Base-by-base conservation (phyloP, 116 monocot genomes). In the Zostera marina region DNA sequence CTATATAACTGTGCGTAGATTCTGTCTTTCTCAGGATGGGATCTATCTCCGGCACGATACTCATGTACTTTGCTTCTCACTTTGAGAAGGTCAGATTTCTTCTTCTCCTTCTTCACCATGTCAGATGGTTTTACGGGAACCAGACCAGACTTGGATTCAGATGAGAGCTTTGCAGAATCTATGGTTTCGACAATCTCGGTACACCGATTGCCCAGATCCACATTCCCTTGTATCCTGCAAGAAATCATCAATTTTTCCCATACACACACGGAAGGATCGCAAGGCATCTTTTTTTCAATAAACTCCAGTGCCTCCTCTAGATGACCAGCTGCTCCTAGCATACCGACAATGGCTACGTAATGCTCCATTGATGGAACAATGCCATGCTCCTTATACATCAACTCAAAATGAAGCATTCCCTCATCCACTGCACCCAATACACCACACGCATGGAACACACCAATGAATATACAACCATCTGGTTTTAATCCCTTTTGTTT, bases 171-270 rank as follows among this genome's bases (percentile, higher is more conserved):
- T 0, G 76, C 75, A 5, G 86, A 49, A 40, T 89, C 83, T 17
- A 90, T 56, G 4, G 32, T 48, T 38, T 80, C 78, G 58, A 98
- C 66, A 54, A 85, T 80, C 24, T 70, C 70, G 16, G 66, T 76
- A 64, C 96, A 90, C 21, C 70, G 82, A 72, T 82, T 71, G 20
- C 86, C 85, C 38, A 98, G 85, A 22, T 83, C 80, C 15, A 53
- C 39, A 60, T 83, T 59, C 7, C 96, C 90, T 66, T 89, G 82
- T 52, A 75, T 41, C 59, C 82, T 71, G 67, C 78, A 84, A 60
- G 76, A 68, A 47, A 76, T 80, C 90, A 90, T 88, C 62, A 98
- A 62, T 13, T 66, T 71, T 67, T 89, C 89, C 96, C 96, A 98
- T 43, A 85, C 70, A 77, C 75, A 66, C 51, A 85, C 66, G 58